Conservation (phyloP, 2,329 filamentous ascomycete species). For the Rasamsonia emersonii region DNA sequence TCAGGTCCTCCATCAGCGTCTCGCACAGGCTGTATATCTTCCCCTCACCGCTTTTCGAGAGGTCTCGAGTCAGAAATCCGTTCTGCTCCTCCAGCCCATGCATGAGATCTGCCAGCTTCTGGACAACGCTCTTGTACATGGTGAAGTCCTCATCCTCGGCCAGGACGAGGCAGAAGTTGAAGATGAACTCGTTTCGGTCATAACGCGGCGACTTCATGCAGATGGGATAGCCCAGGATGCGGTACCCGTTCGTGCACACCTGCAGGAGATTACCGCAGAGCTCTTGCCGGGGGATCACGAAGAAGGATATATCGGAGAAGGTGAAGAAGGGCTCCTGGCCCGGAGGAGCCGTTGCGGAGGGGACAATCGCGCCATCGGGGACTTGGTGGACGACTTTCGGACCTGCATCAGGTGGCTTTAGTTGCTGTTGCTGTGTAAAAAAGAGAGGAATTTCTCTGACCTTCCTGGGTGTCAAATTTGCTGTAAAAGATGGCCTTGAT, state of each 20-base stretch:
- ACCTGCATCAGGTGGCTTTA: constrained; percentile 37
- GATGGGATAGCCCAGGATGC: constrained; percentile 79
- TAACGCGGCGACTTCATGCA: constrained; percentile 78
- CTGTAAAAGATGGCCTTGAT: constrained; percentile 60
- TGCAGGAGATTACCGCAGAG: constrained; percentile 83
- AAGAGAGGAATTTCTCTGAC: constrained; percentile 19
- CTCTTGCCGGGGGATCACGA: constrained; percentile 88
- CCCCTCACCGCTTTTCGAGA: constrained; percentile 37
- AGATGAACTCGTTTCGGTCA: constrained; percentile 91
- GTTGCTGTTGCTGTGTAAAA: no score
- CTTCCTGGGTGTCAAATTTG: constrained; percentile 54
- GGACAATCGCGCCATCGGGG: constrained; percentile 50
- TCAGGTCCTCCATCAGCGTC: constrained; percentile 82
- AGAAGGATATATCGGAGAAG: constrained; percentile 79
- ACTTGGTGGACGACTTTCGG: constrained; percentile 58
- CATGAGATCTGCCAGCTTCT: constrained; percentile 77
- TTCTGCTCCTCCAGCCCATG: constrained; percentile 87
- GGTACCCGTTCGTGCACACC: constrained; percentile 65
- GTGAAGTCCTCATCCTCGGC: constrained; percentile 61
- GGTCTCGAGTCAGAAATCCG: constrained; percentile 56
- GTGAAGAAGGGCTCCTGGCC: constrained; percentile 59
- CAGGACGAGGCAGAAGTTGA: constrained; percentile 88
- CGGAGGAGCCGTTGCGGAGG: constrained; percentile 36
- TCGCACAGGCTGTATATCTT: constrained; percentile 65
- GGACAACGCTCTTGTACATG: constrained; percentile 75